These are phyloP conservation scores for Geranium incanum DNA, from an alignment of 441 rosid species.

Conservation along the genomic window DNA sequence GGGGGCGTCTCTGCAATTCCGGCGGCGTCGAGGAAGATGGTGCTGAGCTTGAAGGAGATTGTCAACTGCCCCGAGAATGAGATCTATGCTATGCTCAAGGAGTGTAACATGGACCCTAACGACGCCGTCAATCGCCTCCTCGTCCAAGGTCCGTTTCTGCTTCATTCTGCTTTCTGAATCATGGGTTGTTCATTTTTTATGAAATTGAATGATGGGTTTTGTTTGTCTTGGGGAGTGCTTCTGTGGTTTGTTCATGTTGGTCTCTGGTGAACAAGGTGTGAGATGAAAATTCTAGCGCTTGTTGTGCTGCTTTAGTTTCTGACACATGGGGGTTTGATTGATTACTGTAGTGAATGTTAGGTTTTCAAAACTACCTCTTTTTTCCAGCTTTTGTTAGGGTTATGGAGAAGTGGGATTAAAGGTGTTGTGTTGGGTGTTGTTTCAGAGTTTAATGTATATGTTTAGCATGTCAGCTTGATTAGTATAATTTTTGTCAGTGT, in stretches of 20 bases:
- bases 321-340: not conserved
- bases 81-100: conserved; percentile 94
- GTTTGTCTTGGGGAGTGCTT: not conserved
- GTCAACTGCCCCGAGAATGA: conserved; percentile 79
- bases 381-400: not conserved
- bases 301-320: not conserved
- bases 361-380: no score
- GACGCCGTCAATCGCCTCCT: conserved; percentile 95
- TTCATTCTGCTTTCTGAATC: not conserved
- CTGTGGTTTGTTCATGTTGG: not conserved
- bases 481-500: not conserved
- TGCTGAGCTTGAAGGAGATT: conserved; percentile 91
- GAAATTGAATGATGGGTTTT: not conserved
- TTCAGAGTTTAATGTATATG: no score
- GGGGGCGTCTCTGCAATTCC: conserved; percentile 74
- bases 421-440: no score
- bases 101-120: conserved; percentile 98
- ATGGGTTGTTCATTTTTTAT: not conserved
- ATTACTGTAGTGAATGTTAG: not conserved
- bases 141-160: conserved; percentile 50
- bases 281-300: not conserved
- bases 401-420: not conserved
- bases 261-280: not conserved
- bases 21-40: conserved; percentile 69
- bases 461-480: no score